Evolutionary conservation across 208 protist genomes (phyloP).

Genomic region (Trypanosoma scelopori): DNA sequence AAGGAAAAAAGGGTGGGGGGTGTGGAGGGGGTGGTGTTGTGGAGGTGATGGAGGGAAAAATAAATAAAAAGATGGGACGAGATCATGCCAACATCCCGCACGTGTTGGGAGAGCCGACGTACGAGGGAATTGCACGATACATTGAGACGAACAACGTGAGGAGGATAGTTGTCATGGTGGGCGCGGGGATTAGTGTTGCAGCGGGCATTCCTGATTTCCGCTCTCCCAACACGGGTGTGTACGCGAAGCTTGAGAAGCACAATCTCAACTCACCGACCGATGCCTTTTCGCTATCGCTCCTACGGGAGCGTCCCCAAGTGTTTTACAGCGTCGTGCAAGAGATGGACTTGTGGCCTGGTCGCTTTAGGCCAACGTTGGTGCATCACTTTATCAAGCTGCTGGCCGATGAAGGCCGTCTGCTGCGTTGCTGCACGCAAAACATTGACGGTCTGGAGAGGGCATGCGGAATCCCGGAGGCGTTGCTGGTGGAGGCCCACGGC

Average conservation of each 20-base stretch:
- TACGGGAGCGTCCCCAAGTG: slow-evolving; percentile 83
- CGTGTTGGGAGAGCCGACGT: slow-evolving; percentile 47
- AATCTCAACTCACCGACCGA: slow-evolving; percentile 88
- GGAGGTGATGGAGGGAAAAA: too few species aligned
- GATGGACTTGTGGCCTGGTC: slow-evolving; percentile 84
- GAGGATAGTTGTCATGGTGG: slow-evolving; percentile 90
- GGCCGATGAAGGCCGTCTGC: slow-evolving; percentile 86
- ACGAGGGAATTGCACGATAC: slow-evolving; percentile 60
- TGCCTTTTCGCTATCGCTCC: slow-evolving; percentile 90
- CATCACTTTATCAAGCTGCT: slow-evolving; percentile 95
- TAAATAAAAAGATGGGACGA: slow-evolving; percentile 6
- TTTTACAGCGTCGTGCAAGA: slow-evolving; percentile 91
- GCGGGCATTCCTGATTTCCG: slow-evolving; percentile 96
- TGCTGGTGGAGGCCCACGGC: slow-evolving; percentile 96
- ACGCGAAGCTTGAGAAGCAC: slow-evolving; percentile 87
- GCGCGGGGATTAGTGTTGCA: slow-evolving; percentile 91
- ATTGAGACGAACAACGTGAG: slow-evolving; percentile 60
- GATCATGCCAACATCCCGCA: slow-evolving; percentile 24
- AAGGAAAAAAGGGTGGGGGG: too few species aligned
- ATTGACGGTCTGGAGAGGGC: slow-evolving; percentile 94
- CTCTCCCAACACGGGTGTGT: slow-evolving; percentile 91
- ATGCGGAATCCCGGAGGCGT: slow-evolving; percentile 69
- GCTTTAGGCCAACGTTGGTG: slow-evolving; percentile 78
- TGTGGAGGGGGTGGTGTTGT: too few species aligned
- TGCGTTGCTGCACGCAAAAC: slow-evolving; percentile 96